phyloP scores from a whole-genome alignment of 768 basidiomycete species.

The Amanita muscaria region DNA sequence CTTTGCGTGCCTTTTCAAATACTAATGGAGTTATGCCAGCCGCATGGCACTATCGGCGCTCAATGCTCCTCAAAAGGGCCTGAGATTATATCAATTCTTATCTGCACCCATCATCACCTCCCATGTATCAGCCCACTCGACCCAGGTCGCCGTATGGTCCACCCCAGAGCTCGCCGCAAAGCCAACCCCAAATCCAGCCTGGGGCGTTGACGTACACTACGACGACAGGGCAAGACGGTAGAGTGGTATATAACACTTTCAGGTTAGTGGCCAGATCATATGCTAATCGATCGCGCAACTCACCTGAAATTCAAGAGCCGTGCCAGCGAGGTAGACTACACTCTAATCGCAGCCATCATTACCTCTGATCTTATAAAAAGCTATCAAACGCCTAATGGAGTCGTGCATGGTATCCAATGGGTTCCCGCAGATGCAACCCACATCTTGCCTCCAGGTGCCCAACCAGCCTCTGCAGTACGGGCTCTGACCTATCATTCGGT shows the following conservation, averaged over 20 bases:
- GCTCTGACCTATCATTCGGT: constrained; percentile 1
- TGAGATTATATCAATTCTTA: neutral
- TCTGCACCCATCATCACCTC: constrained; percentile 22
- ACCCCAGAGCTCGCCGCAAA: constrained; percentile 12
- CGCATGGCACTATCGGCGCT: no score
- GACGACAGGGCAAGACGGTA: constrained; percentile 51
- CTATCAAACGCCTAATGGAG: constrained; percentile 62
- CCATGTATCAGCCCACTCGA: constrained; percentile 15
- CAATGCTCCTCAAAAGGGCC: neutral
- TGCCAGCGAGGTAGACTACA: constrained; percentile 55
- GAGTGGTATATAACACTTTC: constrained; percentile 62
- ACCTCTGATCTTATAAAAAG: constrained; percentile 28
- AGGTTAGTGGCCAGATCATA: constrained; percentile 32
- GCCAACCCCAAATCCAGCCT: constrained; percentile 35
- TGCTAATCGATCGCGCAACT: constrained; percentile 10
- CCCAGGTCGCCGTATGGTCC: constrained; percentile 18
- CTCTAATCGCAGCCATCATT: constrained; percentile 4
- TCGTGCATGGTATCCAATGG: constrained; percentile 60
- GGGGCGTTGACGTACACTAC: constrained; percentile 74
- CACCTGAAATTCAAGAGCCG: constrained; percentile 41
- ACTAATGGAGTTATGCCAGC: neutral
- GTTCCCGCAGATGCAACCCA: constrained; percentile 63
- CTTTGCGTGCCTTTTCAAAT: no score
- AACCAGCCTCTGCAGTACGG: constrained; percentile 48
- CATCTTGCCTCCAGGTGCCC: constrained; percentile 50